Base-by-base conservation (phyloP, 2,329 filamentous ascomycete species). In the Truncatella angustata region DNA sequence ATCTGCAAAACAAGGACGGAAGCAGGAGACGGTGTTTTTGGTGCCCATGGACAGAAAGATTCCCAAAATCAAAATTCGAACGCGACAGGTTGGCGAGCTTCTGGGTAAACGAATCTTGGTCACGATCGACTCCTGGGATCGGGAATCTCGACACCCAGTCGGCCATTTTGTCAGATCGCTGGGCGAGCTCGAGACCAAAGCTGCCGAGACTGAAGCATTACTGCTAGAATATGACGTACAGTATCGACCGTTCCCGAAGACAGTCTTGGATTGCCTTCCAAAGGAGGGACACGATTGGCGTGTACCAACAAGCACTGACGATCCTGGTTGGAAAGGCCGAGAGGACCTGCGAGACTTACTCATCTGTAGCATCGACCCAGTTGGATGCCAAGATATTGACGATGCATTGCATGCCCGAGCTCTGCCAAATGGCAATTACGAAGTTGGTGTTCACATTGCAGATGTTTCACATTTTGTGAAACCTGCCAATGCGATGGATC, bases 401-500 rank as follows among this genome's bases (percentile, higher is more conserved):
- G 95, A 99, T 71, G 94, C 94, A 16, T 81, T 99, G 5, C 95
- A 99, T 70, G 92, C 94, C 5, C 82, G 86, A 55, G 79, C 81
- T 47, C 74, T 99, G 20, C 87, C 91, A 0, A 97, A 97, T 63
- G 94, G 95, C 39, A 97, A 97, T 68, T 92, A 86, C 58, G 91
- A 97, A 70, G 91, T 99, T 9, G 94, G 94, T 57, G 94, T 99
- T 14, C 95, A 99, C 71, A 99, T 99, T 70, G 95, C 94, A 24
- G 94, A 99, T 70, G 94, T 99, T n/a, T 97, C 94, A 9, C 89
- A 99, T 72, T 99, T 99, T 66, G 94, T 99, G 63, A 96, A 94
- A 72, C 92, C 95, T 23, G 91, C 90, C 69, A 99, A 93, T 64
- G 88, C 94, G 50, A 99, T 99, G 94, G 95, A 99, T 67, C 83